phyloP scores from a whole-genome alignment of 1,284 basidiomycete genomes.

The Naganishia liquefaciens region DNA sequence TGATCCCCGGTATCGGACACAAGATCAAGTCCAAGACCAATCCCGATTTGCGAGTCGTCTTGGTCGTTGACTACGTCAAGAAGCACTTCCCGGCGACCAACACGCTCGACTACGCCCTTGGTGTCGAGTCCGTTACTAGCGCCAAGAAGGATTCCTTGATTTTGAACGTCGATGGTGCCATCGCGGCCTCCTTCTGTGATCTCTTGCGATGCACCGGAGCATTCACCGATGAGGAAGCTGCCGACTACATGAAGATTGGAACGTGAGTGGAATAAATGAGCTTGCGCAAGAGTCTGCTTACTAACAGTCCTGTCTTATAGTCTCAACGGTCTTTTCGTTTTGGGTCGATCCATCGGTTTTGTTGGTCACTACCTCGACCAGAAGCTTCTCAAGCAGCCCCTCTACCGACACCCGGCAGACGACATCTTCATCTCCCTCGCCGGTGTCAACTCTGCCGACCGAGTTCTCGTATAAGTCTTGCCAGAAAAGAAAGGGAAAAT shows the following conservation, averaged over 20 bases:
- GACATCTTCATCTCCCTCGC: constrained; percentile 58
- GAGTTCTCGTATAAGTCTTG: constrained; percentile 16
- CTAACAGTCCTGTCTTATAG: constrained; percentile 56
- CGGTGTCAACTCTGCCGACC: constrained; percentile 28
- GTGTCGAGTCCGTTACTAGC: constrained; percentile 96
- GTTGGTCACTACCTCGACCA: constrained; percentile 70
- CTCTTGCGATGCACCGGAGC: constrained; percentile 88
- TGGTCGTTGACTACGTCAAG: constrained; percentile 94
- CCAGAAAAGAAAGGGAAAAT: not conserved
- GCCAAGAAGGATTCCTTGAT: constrained; percentile 95
- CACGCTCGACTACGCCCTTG: constrained; percentile 95
- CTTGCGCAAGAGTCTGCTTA: not conserved
- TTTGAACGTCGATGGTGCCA: constrained; percentile 95
- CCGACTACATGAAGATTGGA: constrained; percentile 86
- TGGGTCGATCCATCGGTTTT: constrained; percentile 96
- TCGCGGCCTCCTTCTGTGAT: constrained; percentile 97
- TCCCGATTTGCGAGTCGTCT: constrained; percentile 93
- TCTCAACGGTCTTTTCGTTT: constrained; percentile 94
- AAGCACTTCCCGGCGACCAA: constrained; percentile 92
- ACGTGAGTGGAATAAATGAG: constrained; percentile 33
- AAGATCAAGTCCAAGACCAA: constrained; percentile 99
- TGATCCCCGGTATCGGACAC: constrained; percentile 97
- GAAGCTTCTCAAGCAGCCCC: constrained; percentile 85
- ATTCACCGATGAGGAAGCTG: constrained; percentile 92
- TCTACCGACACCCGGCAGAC: constrained; percentile 88